Evolutionary conservation across 2,329 filamentous ascomycete species (phyloP).

Genomic region (Alternaria rosae): DNA sequence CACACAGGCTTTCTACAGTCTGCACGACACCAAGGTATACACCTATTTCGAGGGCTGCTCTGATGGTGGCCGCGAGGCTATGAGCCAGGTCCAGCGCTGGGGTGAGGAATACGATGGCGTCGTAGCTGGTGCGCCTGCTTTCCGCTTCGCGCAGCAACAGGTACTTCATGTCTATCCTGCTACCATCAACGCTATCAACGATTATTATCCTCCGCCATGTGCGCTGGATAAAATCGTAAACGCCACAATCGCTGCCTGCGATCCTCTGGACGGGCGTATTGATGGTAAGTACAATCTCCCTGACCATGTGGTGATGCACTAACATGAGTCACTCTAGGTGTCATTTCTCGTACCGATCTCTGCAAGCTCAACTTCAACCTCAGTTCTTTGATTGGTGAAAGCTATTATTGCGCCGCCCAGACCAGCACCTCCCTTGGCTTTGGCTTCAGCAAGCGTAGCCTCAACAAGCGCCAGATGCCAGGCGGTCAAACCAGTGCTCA

Average conservation of each 20-base stretch:
- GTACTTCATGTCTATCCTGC: slow-evolving; percentile 53
- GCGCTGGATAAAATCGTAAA: slow-evolving; percentile 62
- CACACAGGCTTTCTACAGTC: slow-evolving; percentile 50
- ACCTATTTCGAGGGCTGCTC: slow-evolving; percentile 64
- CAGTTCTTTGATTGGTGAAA: slow-evolving; percentile 55
- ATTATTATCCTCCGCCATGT: slow-evolving; percentile 55
- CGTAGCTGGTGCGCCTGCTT: slow-evolving; percentile 57
- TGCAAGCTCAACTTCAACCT: slow-evolving; percentile 58
- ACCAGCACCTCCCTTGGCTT: slow-evolving; percentile 26
- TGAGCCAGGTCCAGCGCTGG: slow-evolving; percentile 61
- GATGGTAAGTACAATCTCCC: slow-evolving; percentile 50
- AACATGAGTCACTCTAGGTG: slow-evolving; percentile 22
- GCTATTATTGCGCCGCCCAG: slow-evolving; percentile 54
- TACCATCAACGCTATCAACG: slow-evolving; percentile 50
- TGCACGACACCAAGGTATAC: slow-evolving; percentile 43
- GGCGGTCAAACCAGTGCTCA: slow-evolving; percentile 15
- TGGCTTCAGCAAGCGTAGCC: slow-evolving; percentile 21
- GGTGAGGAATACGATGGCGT: slow-evolving; percentile 59
- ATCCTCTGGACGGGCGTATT: slow-evolving; percentile 62
- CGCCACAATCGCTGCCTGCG: slow-evolving; percentile 62
- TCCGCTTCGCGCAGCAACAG: slow-evolving; percentile 57
- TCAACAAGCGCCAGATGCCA: slow-evolving; percentile 11
- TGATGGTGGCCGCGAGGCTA: slow-evolving; percentile 60
- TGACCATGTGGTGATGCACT: not conserved
- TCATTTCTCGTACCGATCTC: slow-evolving; percentile 59